Conservation (phyloP, 352 stramenopile genomes). For the Phytophthora foliorum region DNA sequence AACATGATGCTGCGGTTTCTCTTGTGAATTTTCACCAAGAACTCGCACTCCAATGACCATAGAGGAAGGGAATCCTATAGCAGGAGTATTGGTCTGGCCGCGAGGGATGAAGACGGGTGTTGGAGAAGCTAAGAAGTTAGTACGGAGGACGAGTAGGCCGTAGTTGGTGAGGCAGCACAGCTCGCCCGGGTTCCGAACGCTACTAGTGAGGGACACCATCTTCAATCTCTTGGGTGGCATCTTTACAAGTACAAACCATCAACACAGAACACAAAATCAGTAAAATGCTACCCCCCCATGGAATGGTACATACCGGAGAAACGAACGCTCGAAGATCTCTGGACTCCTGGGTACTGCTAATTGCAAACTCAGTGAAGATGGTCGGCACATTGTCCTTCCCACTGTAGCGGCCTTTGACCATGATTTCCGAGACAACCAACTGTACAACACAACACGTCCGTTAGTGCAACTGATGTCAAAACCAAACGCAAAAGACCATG, state of each 20-base stretch:
- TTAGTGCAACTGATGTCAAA: not conserved
- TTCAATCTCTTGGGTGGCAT: slow-evolving; percentile 65
- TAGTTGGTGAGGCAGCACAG: slow-evolving; percentile 72
- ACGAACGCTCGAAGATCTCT: slow-evolving; percentile 52
- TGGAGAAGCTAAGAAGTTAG: slow-evolving; percentile 45
- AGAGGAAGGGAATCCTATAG: slow-evolving; percentile 57
- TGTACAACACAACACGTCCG: slow-evolving; percentile 9
- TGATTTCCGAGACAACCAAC: slow-evolving; percentile 64
- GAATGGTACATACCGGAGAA: slow-evolving; percentile 30
- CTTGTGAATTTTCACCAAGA: slow-evolving; percentile 59
- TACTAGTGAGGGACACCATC: slow-evolving; percentile 52
- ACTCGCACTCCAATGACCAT: slow-evolving; percentile 57
- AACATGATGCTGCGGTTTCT: slow-evolving; percentile 67
- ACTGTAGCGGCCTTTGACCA: slow-evolving; percentile 60
- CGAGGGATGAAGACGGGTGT: slow-evolving; percentile 50
- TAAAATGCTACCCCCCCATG: not conserved
- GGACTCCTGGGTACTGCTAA: slow-evolving; percentile 55
- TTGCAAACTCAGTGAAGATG: slow-evolving; percentile 66
- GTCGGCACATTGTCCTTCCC: slow-evolving; percentile 64
- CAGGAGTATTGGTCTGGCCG: slow-evolving; percentile 47
- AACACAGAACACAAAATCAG: slow-evolving; percentile 1
- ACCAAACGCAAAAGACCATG: not conserved
- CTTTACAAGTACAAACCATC: slow-evolving; percentile 7
- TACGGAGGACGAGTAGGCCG: slow-evolving; percentile 55
- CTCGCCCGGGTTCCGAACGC: slow-evolving; percentile 38